phyloP scores from a whole-genome alignment of 2,329 filamentous ascomycete species.

The Ascochyta clinopodiicola region DNA sequence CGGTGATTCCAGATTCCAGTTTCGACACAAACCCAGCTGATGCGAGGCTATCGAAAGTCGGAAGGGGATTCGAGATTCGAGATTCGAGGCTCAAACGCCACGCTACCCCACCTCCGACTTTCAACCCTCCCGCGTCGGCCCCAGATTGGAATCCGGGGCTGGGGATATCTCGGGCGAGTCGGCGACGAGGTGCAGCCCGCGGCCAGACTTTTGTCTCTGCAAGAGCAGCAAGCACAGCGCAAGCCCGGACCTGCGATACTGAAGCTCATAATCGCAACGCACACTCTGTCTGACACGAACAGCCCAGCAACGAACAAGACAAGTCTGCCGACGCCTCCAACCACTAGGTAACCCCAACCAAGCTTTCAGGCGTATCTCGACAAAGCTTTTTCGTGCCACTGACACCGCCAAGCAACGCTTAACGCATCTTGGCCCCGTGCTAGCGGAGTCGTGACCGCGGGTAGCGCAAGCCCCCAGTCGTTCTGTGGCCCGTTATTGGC shows the following conservation, averaged over 20 bases:
- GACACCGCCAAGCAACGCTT: constrained; percentile 26
- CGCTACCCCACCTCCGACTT: neutral
- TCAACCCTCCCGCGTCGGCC: neutral
- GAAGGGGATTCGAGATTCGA: no score
- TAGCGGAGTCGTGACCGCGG: neutral
- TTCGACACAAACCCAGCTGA: neutral
- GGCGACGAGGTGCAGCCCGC: neutral
- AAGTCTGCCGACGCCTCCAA: neutral
- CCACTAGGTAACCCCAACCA: constrained; percentile 11
- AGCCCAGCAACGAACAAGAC: neutral
- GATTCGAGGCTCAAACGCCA: neutral
- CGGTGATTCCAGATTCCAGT: neutral
- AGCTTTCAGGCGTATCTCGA: constrained; percentile 23
- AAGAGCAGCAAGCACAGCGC: no score
- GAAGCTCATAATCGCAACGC: neutral
- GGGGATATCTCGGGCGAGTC: neutral
- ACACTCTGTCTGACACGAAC: no score
- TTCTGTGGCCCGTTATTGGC: constrained; percentile 4
- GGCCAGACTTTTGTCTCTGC: neutral
- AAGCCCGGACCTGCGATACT: no score
- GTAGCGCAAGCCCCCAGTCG: constrained; percentile 4
- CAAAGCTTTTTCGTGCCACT: constrained; percentile 24
- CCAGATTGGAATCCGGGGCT: neutral
- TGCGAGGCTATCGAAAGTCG: constrained; percentile 1
- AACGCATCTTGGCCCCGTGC: constrained; percentile 15